Evolutionary conservation across 2,329 filamentous ascomycete species (phyloP), one percentile per base, ranked within the genome.

Genomic region (Diatrype stigma): DNA sequence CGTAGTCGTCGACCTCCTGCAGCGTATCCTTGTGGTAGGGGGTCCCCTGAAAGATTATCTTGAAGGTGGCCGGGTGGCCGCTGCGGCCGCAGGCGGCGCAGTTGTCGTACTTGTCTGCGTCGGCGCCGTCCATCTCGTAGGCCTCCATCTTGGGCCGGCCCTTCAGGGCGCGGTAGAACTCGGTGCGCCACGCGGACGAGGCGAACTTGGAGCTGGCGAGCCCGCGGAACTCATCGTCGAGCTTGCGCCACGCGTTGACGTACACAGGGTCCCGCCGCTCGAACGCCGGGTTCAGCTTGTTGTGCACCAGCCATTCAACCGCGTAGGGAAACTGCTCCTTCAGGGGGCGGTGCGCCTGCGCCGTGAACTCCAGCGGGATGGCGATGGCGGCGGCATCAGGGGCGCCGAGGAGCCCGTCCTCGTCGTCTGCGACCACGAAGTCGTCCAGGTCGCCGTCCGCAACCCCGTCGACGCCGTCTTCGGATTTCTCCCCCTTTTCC

Each of bases 261-360:
- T 90, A 94, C 12, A 90, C 71, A 7, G 80, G 74, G 53, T 89
- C 81, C 5, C 79, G 70, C 17, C 63, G 63, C 11, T 79, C 71
- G 60, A 91, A 92, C 0, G 75, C 81, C 0, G 87, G 88, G 57
- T 91, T 86, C 47, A 94, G 76, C 59, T 86, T 85, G 63, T 87
- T 88, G 61, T 90, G 87, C 2, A 93, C 84, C 70, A 92, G 86
- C 88, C 88, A 93, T 63, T 90, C 87, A 2, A 93, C 75, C 0
- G 82, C 86, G 59, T 85, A 83, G 45, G 80, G 81, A 71, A 93
- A 93, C 46, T 91, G 81, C 37, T 89, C 84, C 56, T 84, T 85
- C 0, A 85, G 72, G 47, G 86, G 86, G 58, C 85, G 84, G 55
- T 84, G 82, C 0, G 82, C 78, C 51, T 86, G 78, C 3, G 77